Evolutionary conservation across 208 protist genomes (phyloP), one percentile per base, ranked within the genome.

Genomic region (Wallacemonas collosoma): DNA sequence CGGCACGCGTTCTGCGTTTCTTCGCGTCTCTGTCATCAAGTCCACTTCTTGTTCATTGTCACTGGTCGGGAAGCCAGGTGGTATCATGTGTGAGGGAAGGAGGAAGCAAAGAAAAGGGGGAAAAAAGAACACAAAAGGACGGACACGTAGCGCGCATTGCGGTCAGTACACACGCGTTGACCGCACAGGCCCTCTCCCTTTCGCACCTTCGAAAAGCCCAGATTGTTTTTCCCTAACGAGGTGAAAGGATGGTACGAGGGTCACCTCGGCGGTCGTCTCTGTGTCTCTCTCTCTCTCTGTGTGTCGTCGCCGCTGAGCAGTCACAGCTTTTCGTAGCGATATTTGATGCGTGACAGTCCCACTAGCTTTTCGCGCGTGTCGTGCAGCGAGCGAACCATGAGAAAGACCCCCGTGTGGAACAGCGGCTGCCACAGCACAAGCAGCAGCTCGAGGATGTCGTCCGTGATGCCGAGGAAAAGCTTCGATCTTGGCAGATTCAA

Each of bases 401-500:
- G 74, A 7, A 72, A 81, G 62, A 89, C 63, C 0, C 63, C 60
- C 26, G 80, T 12, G 76, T 95, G 90, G 60, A 91, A 86, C 8
- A 91, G 53, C 2, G 90, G 90, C 74, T 95, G 86, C 87, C 88
- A 95, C 51, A 88, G 38, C 3, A 84, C 77, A 26, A 92, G 62
- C 58, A 87, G 55, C 45, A 88, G 74, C 74, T 89, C 87, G 50
- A 88, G 62, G n/a, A 69, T 41, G 40, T 77, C 72, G 64, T 85
- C 60, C 14, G 60, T 36, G 44, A 68, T 17, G 36, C 45, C 75
- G 66, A 83, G 73, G 8, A 75, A 53, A 6, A 67, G 43, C 12
- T 15, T 53, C 36, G 68, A 65, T n/a, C 41, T 65, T 9, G 60
- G 60, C 60, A 41, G n/a, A 35, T 51, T 51, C 60, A 65, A 35